Evolutionary conservation across 495 filamentous ascomycete species (phyloP).

Genomic region (Penicillium robsamsonii): DNA sequence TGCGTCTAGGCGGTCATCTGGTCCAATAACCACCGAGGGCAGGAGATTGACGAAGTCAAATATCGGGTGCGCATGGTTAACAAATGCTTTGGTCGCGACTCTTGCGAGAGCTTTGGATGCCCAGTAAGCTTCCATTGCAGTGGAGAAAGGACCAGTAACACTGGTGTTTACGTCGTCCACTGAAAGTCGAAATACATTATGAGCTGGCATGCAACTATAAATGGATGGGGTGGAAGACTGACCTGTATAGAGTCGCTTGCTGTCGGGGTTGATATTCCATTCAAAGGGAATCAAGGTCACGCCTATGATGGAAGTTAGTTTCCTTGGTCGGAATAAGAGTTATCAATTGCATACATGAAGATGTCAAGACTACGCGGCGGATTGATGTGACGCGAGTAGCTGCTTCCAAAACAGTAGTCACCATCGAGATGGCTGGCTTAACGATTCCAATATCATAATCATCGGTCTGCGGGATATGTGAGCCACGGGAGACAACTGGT

Average conservation of each 20-base stretch:
- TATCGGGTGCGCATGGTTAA: conserved; percentile 14
- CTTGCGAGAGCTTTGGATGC: conserved; percentile 34
- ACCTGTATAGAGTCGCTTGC: conserved; percentile 20
- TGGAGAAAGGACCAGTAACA: conserved; percentile 7
- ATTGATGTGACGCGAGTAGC: conserved; percentile 34
- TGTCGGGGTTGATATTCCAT: conserved; percentile 26
- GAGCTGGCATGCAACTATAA: too few relatives aligned
- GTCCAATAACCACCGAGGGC: conserved; percentile 23
- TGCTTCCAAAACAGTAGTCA: conserved; percentile 42
- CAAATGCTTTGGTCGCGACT: conserved; percentile 22
- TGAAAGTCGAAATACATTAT: not conserved
- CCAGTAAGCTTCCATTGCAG: conserved; percentile 28
- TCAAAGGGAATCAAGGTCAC: conserved; percentile 25
- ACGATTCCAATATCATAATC: conserved; percentile 27
- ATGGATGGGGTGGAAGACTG: not conserved
- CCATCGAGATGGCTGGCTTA: conserved; percentile 38
- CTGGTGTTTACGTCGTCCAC: conserved; percentile 19
- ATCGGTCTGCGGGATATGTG: conserved; percentile 10
- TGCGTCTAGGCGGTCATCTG: conserved; percentile 17
- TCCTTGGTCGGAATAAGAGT: not conserved
- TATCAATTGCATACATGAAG: conserved; percentile 27
- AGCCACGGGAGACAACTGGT: not conserved
- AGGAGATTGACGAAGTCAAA: conserved; percentile 27
- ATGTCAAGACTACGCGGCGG: conserved; percentile 47
- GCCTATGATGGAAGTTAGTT: conserved; percentile 1